A percentile compares a stretch with the other conserved stretches of the same genome.
Conservation (phyloP, 768 basidiomycete genomes). For the Kwoniella bestiolae region DNA sequence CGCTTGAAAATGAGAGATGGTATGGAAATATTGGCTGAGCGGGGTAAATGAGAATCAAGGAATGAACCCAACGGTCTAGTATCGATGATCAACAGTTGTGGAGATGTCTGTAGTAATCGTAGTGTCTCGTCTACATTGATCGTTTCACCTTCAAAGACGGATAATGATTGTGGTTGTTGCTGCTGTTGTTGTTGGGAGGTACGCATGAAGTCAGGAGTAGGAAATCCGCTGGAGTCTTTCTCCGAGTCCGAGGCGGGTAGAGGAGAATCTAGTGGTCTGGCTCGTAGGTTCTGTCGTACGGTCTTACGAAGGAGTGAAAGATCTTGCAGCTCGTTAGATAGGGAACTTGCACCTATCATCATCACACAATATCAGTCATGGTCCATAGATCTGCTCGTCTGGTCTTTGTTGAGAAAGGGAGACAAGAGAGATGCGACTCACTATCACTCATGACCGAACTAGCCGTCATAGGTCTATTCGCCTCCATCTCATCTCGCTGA, state of each 20-base stretch:
- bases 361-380: not conserved
- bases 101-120: constrained; percentile 62
- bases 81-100: constrained; percentile 69
- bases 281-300: constrained; percentile 37
- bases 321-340: constrained; percentile 41
- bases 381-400: not conserved
- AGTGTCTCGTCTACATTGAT: constrained; percentile 21
- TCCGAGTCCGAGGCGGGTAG: constrained; percentile 28
- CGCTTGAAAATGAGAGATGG: constrained; percentile 90
- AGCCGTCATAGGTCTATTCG: constrained; percentile 9
- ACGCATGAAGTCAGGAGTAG: constrained; percentile 3
- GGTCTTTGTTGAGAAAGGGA: not conserved
- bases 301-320: constrained; percentile 36
- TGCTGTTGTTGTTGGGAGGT: constrained; percentile 1
- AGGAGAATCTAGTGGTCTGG: constrained; percentile 41
- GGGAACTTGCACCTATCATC: constrained; percentile 17
- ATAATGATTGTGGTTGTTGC: constrained; percentile 7
- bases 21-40: constrained; percentile 82
- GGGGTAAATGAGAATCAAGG: constrained; percentile 67
- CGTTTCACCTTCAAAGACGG: constrained; percentile 4
- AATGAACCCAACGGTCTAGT: constrained; percentile 74
- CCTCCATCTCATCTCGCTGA: constrained; percentile 16
- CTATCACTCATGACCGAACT: constrained; percentile 15
- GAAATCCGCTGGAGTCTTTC: constrained; percentile 10
- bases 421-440: not conserved